Base-by-base conservation (phyloP, 805 yeast species). In the Priceomyces castillae region DNA sequence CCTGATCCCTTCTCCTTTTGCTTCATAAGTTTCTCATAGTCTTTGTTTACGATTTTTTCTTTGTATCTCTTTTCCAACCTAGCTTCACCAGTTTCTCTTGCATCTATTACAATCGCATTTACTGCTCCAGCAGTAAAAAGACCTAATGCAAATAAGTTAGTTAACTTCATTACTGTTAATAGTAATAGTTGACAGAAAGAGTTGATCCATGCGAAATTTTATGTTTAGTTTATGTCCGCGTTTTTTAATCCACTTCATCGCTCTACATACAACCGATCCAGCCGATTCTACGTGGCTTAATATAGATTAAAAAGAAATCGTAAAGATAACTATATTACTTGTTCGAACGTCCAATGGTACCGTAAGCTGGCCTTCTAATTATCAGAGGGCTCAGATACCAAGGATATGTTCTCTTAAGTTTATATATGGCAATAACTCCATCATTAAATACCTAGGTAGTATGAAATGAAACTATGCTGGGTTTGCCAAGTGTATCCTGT, bases 401-500 rank as follows among this genome's bases (percentile, higher is more conserved):
- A 7, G 18, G 18, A 12, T n/a, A 18, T 20, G 22, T 7, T 19
- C 37, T 22, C 10, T 34, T 34, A 18, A 19, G 4, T 18, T 20
- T 19, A 4, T 68, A 61, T 69, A 42, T 61, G 74, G 73, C 74
- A 69, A 64, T 57, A 64, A 61, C 65, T 67, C 74, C 74, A 69
- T 69, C 74, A 67, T 69, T 65, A 46, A 55, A 61, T 64, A 65
- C 70, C 67, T 53, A 51, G 58, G 18, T 42, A 42, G 62, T 60
- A 63, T 62, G 50, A 46, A 61, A 69, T 65, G 74, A 69, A 67
- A 69, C 74, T 69, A 69, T 69, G 74, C 73, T 67, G 56, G 66
- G 69, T 57, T 63, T 67, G 73, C 73, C 71, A 62, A 44, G 34
- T 9, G 9, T 22, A 22, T 22, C 25, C 25, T 9, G 25, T 22